Evolutionary conservation across 768 basidiomycete genomes (phyloP).

Genomic region (Mrakia blollopis): DNA sequence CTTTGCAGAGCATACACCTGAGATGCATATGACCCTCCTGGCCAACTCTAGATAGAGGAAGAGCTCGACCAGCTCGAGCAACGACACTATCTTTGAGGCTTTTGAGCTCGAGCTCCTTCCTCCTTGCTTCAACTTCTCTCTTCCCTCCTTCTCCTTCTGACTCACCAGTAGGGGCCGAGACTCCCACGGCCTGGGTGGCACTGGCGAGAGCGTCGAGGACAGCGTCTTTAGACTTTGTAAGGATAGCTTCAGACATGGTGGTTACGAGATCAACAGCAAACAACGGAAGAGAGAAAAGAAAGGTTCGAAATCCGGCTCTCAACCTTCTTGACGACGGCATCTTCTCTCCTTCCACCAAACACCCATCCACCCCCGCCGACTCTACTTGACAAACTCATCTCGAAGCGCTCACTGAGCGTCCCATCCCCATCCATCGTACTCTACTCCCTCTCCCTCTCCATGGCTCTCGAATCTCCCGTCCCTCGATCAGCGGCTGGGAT

Average conservation of each 20-base stretch:
- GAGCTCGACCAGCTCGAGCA: not conserved
- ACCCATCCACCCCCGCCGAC: not conserved
- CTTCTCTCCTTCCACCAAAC: not conserved
- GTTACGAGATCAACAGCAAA: not conserved
- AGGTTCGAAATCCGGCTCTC: not conserved
- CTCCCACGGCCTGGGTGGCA: slow-evolving; percentile 21
- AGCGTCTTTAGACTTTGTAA: not conserved
- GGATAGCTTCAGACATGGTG: slow-evolving; percentile 19
- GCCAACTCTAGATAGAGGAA: no score
- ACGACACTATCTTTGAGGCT: not conserved
- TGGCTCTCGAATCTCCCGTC: not conserved
- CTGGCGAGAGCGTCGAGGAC: slow-evolving; percentile 25
- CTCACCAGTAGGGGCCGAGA: not conserved
- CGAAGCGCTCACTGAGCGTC: not conserved
- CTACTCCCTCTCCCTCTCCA: not conserved
- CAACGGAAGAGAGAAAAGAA: not conserved
- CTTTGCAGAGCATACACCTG: no score
- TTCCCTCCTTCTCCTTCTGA: not conserved
- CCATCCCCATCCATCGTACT: not conserved
- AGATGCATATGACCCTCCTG: no score
- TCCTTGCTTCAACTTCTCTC: not conserved
- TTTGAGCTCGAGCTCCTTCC: no score
- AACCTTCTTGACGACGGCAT: no score
- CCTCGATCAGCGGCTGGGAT: slow-evolving; percentile 5
- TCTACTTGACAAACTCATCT: not conserved